Conservation (phyloP, 345 rosid species). For the Citrus inodora region DNA sequence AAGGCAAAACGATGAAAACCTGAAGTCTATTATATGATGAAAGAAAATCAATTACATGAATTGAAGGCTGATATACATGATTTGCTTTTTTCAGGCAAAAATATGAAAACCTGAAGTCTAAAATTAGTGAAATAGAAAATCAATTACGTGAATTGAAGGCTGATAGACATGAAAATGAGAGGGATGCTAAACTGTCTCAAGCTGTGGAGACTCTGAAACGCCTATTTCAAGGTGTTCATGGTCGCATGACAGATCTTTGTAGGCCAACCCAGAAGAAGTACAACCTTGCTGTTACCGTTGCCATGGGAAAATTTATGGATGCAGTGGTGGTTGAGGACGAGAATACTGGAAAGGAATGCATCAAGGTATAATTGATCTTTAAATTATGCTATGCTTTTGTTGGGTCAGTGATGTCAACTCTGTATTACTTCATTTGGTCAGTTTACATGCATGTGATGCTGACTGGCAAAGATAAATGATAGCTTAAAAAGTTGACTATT, state of each 20-base stretch:
- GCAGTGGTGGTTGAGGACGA: constrained; percentile 98
- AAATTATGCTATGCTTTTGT: constrained; percentile 16
- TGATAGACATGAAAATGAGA: constrained; percentile 87
- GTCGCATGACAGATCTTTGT: constrained; percentile 96
- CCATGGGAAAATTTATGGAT: constrained; percentile 99
- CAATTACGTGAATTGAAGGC: constrained; percentile 89
- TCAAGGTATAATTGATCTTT: constrained; percentile 56
- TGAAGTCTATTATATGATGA: constrained; percentile 71
- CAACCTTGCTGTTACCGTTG: constrained; percentile 96
- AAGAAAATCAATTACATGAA: constrained; percentile 82
- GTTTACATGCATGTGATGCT: neutral
- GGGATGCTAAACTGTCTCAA: constrained; percentile 83
- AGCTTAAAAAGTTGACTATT: neutral
- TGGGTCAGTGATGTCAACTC: neutral
- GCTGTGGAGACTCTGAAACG: constrained; percentile 93
- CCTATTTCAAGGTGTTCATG: constrained; percentile 92
- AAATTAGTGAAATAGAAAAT: constrained; percentile 72
- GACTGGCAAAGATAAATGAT: neutral
- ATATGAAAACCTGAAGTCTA: constrained; percentile 69
- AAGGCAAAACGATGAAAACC: constrained; percentile 66
- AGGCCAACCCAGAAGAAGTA: constrained; percentile 89
- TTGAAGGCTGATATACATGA: constrained; percentile 87
- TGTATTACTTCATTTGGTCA: neutral
- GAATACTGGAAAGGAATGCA: constrained; percentile 92
- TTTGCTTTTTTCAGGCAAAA: constrained; percentile 47